A percentile compares a stretch with the other conserved stretches of the same genome.
Evolutionary conservation across 1,284 basidiomycete species (phyloP).

Genomic region (Exobasidium rhododendri): DNA sequence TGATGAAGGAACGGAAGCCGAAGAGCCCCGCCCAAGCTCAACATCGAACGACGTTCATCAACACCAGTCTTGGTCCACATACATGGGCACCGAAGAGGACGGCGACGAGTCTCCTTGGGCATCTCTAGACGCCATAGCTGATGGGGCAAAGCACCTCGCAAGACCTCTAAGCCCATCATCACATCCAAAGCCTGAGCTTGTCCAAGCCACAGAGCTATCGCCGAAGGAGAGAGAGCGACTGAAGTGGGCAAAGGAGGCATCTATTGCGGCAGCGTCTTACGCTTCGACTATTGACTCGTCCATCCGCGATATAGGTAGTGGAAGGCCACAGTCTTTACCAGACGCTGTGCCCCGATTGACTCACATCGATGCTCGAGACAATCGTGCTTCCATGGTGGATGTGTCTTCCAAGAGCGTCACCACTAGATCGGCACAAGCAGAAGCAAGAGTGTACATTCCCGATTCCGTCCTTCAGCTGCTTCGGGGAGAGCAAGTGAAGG

Average conservation of each 20-base stretch:
- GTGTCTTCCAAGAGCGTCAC: constrained; percentile 68
- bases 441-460: constrained; percentile 71
- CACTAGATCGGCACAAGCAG: constrained; percentile 69
- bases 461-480: constrained; percentile 64
- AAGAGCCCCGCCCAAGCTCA: too few relatives aligned
- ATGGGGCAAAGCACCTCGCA: constrained; percentile 10
- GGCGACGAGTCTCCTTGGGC: constrained; percentile 41
- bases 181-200: too few relatives aligned
- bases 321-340: neutral
- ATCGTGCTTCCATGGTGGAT: constrained; percentile 76
- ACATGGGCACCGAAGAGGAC: constrained; percentile 26
- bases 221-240: neutral
- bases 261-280: neutral
- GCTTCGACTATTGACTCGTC: neutral
- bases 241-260: neutral
- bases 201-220: neutral
- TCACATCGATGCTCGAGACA: constrained; percentile 66
- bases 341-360: constrained; percentile 56
- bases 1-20: neutral
- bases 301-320: neutral
- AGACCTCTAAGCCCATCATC: neutral
- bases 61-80: constrained; percentile 28
- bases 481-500: neutral
- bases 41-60: neutral
- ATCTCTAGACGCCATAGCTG: constrained; percentile 36